Evolutionary conservation across 305 asterid genomes (phyloP), one percentile per base, ranked within the genome.

Genomic region (Andrographis paniculata): DNA sequence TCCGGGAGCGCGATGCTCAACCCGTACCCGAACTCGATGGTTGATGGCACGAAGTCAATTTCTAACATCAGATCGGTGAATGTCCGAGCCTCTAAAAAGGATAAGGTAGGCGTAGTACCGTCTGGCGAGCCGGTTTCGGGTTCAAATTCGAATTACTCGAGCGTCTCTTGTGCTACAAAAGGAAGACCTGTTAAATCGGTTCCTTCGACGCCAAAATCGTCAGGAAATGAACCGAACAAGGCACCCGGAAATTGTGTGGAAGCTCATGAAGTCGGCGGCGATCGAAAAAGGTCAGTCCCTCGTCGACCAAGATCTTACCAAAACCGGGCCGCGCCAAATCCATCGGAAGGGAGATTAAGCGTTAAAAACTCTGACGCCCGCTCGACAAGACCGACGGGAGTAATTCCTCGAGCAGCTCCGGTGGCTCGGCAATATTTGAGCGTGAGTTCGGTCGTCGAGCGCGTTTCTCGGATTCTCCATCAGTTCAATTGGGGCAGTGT

Each of bases 401-500:
- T 52, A 56, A 55, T 31, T 37, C 31, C 48, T 0, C 77, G 70
- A 50, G 59, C 61, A 48, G 56, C 69, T 55, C 75, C 69, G 0
- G 51, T 49, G 17, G 51, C 69, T 35, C 69, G 80, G 64, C 78
- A 69, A 50, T 66, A 42, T 62, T 31, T 64, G 1, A 61, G 59
- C 45, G 62, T 77, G 17, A 68, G 65, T 43, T 53, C 67, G 17
- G 58, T 73, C 28, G 85, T 75, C 11, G 93, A 76, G 50, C 75
- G 65, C 2, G 78, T 80, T 47, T 74, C 78, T 50, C 69, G 43
- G 39, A 67, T 89, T 35, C 58, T 89, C 55, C 82, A 64, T 41
- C 82, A 76, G 67, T 59, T 66, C 59, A 82, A 67, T 20, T 89
- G 98, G 98, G 59, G 94, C 60, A 70, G 77, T 17, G 72, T 75